Conservation (phyloP, 1,139 yeast genomes). For the Scheffersomyces segobiensis region DNA sequence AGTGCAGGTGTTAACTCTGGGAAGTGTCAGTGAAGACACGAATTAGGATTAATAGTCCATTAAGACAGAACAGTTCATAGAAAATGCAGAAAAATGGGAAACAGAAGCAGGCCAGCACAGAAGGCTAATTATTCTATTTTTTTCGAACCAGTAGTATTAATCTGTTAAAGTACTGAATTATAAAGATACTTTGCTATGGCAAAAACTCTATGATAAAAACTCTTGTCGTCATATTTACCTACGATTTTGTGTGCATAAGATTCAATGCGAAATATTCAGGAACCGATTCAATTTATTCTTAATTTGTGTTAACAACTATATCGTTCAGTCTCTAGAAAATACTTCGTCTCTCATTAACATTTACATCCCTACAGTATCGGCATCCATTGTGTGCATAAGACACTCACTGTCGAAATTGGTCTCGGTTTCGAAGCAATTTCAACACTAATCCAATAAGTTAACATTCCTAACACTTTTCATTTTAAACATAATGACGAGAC, state of each 20-base stretch:
- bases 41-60: neutral
- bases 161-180: no score
- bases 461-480: neutral
- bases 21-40: neutral
- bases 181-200: no score
- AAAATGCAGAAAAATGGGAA: neutral
- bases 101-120: neutral
- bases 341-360: neutral
- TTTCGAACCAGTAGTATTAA: no score
- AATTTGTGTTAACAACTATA: neutral
- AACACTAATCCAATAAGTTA: neutral
- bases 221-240: no score
- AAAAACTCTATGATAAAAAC: no score
- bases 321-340: neutral
- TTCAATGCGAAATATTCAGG: neutral
- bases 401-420: neutral
- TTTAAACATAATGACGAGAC: neutral
- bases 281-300: neutral
- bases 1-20: neutral
- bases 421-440: neutral
- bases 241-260: neutral
- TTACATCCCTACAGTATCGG: neutral
- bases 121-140: no score
- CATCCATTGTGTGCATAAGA: neutral
- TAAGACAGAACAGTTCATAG: neutral